phyloP scores from a whole-genome alignment of 1,284 basidiomycete species.

The Cystobasidium slooffiae region DNA sequence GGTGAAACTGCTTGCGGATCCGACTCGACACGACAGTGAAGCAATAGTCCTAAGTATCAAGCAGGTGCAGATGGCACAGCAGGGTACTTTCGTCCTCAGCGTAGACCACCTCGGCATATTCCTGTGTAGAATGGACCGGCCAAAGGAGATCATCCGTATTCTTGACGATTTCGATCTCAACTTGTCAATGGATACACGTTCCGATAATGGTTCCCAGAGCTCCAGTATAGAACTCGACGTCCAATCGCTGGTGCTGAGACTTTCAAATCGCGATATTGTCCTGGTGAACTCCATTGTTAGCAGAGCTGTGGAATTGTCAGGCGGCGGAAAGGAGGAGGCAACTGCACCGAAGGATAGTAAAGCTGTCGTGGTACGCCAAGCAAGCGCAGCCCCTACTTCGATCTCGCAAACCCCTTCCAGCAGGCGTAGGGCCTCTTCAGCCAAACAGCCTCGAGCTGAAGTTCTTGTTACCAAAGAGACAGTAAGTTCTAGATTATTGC shows the following conservation, averaged over 20 bases:
- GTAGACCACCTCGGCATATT: slow-evolving; percentile 91
- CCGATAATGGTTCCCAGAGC: slow-evolving; percentile 73
- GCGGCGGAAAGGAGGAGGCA: neutral
- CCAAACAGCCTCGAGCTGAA: slow-evolving; percentile 54
- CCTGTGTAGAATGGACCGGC: slow-evolving; percentile 81
- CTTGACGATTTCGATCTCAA: slow-evolving; percentile 91
- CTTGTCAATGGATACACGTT: slow-evolving; percentile 80
- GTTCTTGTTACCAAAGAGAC: slow-evolving; percentile 79
- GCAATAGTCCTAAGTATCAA: slow-evolving; percentile 84
- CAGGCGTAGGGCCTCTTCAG: slow-evolving; percentile 19
- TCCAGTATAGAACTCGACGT: slow-evolving; percentile 82
- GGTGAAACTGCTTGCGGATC: slow-evolving; percentile 85
- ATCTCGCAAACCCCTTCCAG: slow-evolving; percentile 46
- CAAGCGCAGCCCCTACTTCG: slow-evolving; percentile 21
- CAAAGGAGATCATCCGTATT: slow-evolving; percentile 83
- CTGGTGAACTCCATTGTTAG: slow-evolving; percentile 88
- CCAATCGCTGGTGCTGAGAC: slow-evolving; percentile 82
- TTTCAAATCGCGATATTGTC: slow-evolving; percentile 81
- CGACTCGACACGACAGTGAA: slow-evolving; percentile 77
- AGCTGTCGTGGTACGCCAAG: slow-evolving; percentile 8
- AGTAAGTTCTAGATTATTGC: slow-evolving; percentile 59
- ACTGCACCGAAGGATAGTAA: neutral
- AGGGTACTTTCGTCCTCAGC: slow-evolving; percentile 83
- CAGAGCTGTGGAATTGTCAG: slow-evolving; percentile 76
- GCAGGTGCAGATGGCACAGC: slow-evolving; percentile 88